Conservation (phyloP, 495 filamentous ascomycete genomes). For the Viridothelium virens region DNA sequence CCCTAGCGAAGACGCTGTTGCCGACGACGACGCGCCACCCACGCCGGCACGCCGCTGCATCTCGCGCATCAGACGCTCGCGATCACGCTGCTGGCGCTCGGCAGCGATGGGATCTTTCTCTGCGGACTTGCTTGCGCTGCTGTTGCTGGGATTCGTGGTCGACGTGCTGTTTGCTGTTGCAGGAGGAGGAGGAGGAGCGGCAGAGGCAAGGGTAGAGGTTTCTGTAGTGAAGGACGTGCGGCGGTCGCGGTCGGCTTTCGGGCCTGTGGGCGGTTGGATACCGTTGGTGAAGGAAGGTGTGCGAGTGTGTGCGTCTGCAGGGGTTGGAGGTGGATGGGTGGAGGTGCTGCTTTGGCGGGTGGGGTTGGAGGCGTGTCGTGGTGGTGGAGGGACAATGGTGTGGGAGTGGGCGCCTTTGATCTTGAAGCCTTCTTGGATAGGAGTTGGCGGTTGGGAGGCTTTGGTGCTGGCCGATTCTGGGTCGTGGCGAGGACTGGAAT, state of each 20-base stretch:
- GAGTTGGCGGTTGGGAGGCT: background rate
- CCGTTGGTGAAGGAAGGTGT: constrained; percentile 7
- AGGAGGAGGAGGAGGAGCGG: constrained; percentile 8
- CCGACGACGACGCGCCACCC: background rate
- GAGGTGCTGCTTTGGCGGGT: constrained; percentile 20
- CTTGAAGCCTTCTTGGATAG: constrained; percentile 29
- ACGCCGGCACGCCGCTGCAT: constrained; percentile 52
- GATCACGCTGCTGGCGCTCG: constrained; percentile 67
- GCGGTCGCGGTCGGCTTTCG: constrained; percentile 20
- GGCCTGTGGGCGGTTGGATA: constrained; percentile 23
- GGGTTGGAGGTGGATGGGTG: background rate
- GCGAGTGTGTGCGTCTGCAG: background rate
- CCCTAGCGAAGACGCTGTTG: constrained; percentile 11
- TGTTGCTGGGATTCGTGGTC: background rate
- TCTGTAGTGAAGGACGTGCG: constrained; percentile 16
- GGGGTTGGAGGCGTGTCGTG: constrained; percentile 17
- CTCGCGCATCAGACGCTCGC: constrained; percentile 70
- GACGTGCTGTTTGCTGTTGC: constrained; percentile 10
- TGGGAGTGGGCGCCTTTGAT: constrained; percentile 32
- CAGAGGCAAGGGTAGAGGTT: background rate
- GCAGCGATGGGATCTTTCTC: constrained; percentile 58
- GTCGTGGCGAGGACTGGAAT: constrained; percentile 3
- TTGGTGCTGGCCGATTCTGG: constrained; percentile 18
- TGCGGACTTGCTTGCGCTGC: background rate
- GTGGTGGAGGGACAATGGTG: constrained; percentile 18